Percentiles rank a stretch among this genome's conserved stretches.
These are phyloP conservation scores for Mimosa bimucronata DNA, from an alignment of 306 rosid species.

Conservation along the genomic window DNA sequence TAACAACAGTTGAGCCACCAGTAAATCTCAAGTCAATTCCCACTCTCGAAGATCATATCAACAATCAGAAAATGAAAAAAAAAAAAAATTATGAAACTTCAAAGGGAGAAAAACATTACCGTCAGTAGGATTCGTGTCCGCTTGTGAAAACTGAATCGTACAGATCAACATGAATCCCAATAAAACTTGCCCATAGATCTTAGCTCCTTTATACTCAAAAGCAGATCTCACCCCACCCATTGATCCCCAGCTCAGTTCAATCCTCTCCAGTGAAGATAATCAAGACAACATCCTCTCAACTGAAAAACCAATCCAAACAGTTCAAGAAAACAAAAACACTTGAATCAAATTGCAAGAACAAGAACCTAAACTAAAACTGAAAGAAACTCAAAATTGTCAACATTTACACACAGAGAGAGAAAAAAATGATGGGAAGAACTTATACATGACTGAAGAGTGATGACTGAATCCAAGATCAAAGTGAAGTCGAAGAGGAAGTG, in stretches of 20 bases:
- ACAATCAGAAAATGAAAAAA: not conserved
- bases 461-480: constrained; percentile 24
- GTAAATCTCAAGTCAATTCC: constrained; percentile 29
- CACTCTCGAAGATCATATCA: constrained; percentile 26
- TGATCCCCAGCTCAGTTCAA: constrained; percentile 47
- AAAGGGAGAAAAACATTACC: constrained; percentile 55
- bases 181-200: constrained; percentile 58
- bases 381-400: constrained; percentile 20
- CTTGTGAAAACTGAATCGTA: constrained; percentile 56
- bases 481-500: constrained; percentile 44
- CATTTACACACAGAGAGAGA: constrained; percentile 2
- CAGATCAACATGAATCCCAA: constrained; percentile 63
- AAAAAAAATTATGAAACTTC: constrained; percentile 33
- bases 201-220: constrained; percentile 43
- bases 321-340: constrained; percentile 24
- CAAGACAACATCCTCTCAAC: constrained; percentile 52
- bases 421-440: not conserved
- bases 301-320: constrained; percentile 36
- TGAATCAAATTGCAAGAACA: constrained; percentile 27
- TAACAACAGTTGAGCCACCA: constrained; percentile 17
- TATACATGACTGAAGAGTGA: constrained; percentile 10
- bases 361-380: not conserved
- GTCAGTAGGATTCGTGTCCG: constrained; percentile 73
- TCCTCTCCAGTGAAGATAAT: constrained; percentile 36
- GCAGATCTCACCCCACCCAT: constrained; percentile 80